These are phyloP conservation scores for Suaeda aralocaspica DNA, from an alignment of 148 eudicot species.

Conservation along the genomic window DNA sequence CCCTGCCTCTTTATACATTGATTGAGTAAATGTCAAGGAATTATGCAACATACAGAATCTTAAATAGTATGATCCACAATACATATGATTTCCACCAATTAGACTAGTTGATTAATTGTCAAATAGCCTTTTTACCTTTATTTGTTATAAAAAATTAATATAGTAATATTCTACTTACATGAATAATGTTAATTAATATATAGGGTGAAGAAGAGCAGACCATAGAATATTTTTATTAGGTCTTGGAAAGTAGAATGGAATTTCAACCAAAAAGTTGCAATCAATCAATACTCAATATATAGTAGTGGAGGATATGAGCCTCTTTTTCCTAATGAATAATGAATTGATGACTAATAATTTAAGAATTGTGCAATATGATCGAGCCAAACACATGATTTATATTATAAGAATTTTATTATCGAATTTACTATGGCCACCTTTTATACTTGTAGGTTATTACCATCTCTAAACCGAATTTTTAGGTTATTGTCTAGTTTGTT, in stretches of 20 bases:
- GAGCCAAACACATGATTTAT: neutral
- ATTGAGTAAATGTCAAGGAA: conserved; percentile 26
- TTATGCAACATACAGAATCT: conserved; percentile 27
- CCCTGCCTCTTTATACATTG: neutral
- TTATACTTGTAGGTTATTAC: too few species aligned
- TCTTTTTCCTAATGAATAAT: neutral
- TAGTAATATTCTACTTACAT: too few species aligned
- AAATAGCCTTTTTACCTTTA: too few species aligned
- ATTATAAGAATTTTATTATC: too few species aligned
- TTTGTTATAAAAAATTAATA: too few species aligned
- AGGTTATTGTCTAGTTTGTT: too few species aligned
- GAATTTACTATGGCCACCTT: too few species aligned
- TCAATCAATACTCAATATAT: neutral
- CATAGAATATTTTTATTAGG: conserved; percentile 2
- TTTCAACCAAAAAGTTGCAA: conserved; percentile 14
- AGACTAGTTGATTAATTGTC: neutral
- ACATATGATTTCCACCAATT: neutral
- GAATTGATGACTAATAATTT: neutral
- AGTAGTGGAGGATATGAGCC: neutral
- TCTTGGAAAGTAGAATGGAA: conserved; percentile 4
- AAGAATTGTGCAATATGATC: neutral
- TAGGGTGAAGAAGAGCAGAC: neutral
- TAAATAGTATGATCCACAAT: conserved; percentile 27
- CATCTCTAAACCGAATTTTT: too few species aligned
- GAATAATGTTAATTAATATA: too few species aligned